A percentile compares a stretch with the other conserved stretches of the same genome.
These are phyloP conservation scores for Pichia sp. DNA, from an alignment of 1,139 yeast species.

Conservation along the genomic window DNA sequence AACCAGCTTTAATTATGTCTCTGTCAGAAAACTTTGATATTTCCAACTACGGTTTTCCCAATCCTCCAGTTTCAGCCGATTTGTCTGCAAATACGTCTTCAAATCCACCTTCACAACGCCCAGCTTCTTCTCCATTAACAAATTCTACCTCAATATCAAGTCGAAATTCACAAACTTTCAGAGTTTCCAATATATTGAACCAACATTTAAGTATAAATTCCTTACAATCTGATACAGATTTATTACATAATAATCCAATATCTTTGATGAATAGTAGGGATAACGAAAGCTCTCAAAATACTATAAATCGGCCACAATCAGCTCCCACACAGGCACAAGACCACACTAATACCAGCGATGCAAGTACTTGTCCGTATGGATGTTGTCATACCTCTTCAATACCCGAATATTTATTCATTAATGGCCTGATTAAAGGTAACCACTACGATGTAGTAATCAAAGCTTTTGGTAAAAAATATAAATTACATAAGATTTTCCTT, in stretches of 20 bases:
- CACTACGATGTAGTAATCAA: constrained; percentile 42
- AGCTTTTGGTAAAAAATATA: constrained; percentile 39
- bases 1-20: not conserved
- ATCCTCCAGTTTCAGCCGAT: not conserved
- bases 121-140: not conserved
- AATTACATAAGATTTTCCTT: constrained; percentile 40
- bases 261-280: not conserved
- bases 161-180: not conserved
- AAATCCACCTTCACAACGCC: not conserved
- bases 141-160: not conserved
- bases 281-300: not conserved
- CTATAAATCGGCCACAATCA: not conserved
- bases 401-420: constrained; percentile 24
- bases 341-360: not conserved
- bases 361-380: constrained; percentile 11
- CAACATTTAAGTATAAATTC: not conserved
- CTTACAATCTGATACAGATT: not conserved
- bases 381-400: constrained; percentile 9
- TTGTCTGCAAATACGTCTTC: not conserved
- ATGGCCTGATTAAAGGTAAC: constrained; percentile 39
- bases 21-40: not conserved
- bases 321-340: not conserved
- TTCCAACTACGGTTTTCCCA: not conserved
- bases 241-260: not conserved
- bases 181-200: not conserved